Evolutionary conservation across 306 rosid genomes (phyloP).

Genomic region (Medicago ruthenica): DNA sequence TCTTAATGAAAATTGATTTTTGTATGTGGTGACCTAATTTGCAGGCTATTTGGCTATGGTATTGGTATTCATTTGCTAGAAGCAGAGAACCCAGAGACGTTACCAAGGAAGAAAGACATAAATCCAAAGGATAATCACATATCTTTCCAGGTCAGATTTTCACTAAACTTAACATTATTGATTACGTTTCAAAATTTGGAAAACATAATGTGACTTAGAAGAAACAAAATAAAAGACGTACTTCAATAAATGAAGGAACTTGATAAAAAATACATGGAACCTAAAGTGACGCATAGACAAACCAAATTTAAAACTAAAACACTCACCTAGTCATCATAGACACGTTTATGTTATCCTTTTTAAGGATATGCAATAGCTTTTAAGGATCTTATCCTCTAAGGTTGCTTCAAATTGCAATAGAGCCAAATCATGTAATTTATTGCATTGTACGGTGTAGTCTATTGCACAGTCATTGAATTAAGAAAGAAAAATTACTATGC

Average conservation of each 20-base stretch:
- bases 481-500: not conserved
- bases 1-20: not conserved
- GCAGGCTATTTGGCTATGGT: conserved; percentile 82
- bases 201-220: not conserved
- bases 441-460: too few relatives aligned
- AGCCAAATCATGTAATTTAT: too few relatives aligned
- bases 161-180: not conserved
- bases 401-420: too few relatives aligned
- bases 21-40: conserved; percentile 11
- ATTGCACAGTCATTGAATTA: not conserved
- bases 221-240: conserved; percentile 11
- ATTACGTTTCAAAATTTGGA: not conserved
- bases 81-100: conserved; percentile 67
- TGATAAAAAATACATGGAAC: not conserved
- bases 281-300: conserved; percentile 1
- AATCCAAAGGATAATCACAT: conserved; percentile 97
- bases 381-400: too few relatives aligned
- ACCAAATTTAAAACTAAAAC: not conserved
- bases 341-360: not conserved
- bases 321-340: not conserved
- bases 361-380: too few relatives aligned
- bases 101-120: conserved; percentile 67
- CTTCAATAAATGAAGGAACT: conserved; percentile 1
- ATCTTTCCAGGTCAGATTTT: conserved; percentile 78
- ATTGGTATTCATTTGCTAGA: conserved; percentile 88